These are phyloP conservation scores for Schwanniomyces pseudopolymorphus DNA, from an alignment of 805 yeast genomes.

Conservation along the genomic window DNA sequence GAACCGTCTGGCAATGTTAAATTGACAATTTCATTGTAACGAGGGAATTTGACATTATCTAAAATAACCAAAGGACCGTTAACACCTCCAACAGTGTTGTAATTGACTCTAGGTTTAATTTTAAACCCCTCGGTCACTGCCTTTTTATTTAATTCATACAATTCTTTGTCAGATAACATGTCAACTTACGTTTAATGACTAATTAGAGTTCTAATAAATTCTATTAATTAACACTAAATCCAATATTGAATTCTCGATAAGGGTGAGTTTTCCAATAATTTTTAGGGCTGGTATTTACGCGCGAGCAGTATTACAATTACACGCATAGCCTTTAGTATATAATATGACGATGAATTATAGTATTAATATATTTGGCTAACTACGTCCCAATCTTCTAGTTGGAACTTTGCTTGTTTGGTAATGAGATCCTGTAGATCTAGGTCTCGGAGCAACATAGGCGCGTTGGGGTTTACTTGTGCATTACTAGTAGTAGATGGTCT, in stretches of 20 bases:
- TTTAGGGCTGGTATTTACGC: conserved; percentile 6
- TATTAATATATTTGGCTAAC: conserved; percentile 26
- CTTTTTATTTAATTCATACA: conserved; percentile 78
- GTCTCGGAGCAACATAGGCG: conserved; percentile 16
- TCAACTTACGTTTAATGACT: conserved; percentile 1
- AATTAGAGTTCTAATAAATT: neutral
- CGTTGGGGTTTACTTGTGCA: neutral
- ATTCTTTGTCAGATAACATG: conserved; percentile 42
- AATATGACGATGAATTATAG: neutral
- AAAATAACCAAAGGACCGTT: conserved; percentile 93
- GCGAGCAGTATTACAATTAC: neutral
- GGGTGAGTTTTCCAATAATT: conserved; percentile 7
- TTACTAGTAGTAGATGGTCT: conserved; percentile 1
- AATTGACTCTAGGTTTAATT: conserved; percentile 85
- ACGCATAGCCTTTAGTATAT: neutral
- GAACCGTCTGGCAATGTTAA: conserved; percentile 96
- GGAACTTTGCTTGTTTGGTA: conserved; percentile 22
- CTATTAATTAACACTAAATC: neutral
- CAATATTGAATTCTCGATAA: conserved; percentile 6
- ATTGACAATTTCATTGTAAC: conserved; percentile 95
- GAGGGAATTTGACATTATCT: conserved; percentile 50
- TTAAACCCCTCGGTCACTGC: conserved; percentile 92
- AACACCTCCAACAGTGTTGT: conserved; percentile 97
- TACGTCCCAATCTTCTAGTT: conserved; percentile 34
- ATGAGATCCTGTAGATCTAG: conserved; percentile 20